Conservation (phyloP, 2,329 filamentous ascomycete genomes). For the Pseudogymnoascus sp. region DNA sequence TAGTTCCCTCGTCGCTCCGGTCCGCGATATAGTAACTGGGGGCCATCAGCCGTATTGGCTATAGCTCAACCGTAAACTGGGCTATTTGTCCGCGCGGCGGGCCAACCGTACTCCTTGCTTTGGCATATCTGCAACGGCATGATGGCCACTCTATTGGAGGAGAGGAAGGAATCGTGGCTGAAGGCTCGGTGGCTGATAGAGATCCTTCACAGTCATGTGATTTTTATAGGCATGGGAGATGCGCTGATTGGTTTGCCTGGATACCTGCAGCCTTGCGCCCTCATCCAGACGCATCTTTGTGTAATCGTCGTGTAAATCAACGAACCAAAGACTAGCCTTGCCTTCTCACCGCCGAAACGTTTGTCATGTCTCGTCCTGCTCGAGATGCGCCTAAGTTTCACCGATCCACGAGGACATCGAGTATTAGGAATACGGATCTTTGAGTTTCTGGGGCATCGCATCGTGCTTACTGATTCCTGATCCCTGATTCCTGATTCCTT, state of each 20-base stretch:
- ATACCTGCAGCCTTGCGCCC: not conserved
- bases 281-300: not conserved
- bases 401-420: not conserved
- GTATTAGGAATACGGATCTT: not conserved
- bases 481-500: not conserved
- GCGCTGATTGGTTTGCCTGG: not conserved
- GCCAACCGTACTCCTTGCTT: not conserved
- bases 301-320: not conserved
- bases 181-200: not conserved
- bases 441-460: not conserved
- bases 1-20: not conserved
- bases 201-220: not conserved
- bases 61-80: not conserved
- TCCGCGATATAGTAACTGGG: not conserved
- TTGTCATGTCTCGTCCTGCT: not conserved
- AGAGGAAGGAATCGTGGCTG: conserved; percentile 1
- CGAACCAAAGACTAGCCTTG: not conserved
- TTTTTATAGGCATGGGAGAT: not conserved
- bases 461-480: not conserved
- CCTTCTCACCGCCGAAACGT: not conserved
- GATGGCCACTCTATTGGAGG: not conserved
- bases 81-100: not conserved
- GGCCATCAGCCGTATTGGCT: not conserved
- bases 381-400: not conserved
- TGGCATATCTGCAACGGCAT: not conserved